A percentile compares a stretch with the other conserved stretches of the same genome.
phyloP scores from a whole-genome alignment of 768 basidiomycete species.

The Glaciozyma antarctica region DNA sequence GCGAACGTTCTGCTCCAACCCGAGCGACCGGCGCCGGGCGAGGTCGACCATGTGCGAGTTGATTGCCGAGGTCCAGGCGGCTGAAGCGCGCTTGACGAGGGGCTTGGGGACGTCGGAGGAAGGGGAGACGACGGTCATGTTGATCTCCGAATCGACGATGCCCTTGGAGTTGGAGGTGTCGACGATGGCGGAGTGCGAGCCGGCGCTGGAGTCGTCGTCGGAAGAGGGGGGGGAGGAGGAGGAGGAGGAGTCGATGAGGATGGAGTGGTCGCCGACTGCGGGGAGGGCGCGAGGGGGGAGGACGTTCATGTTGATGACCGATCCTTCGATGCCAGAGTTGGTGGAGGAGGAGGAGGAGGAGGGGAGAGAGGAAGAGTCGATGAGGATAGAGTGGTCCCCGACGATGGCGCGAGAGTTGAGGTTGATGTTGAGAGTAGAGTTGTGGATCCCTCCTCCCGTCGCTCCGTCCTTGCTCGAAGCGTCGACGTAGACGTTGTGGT shows the following conservation, averaged over 20 bases:
- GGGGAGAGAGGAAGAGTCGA: conserved; percentile 20
- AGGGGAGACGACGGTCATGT: conserved; percentile 29
- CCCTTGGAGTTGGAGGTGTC: conserved; percentile 1
- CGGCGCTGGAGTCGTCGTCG: conserved; percentile 8
- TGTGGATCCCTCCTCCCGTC: conserved; percentile 24
- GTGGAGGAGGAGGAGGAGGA: background rate
- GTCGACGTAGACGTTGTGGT: conserved; percentile 33
- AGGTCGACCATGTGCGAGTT: too few species aligned
- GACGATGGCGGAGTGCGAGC: conserved; percentile 29
- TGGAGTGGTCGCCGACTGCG: conserved; percentile 27
- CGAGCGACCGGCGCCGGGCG: too few species aligned
- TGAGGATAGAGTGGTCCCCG: conserved; percentile 30
- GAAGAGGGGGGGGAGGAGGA: background rate
- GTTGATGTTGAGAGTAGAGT: conserved; percentile 32
- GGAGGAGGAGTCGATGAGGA: conserved; percentile 28
- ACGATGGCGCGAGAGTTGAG: conserved; percentile 23
- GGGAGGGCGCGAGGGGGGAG: conserved; percentile 24
- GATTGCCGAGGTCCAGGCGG: too few species aligned
- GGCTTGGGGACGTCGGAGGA: too few species aligned
- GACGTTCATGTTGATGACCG: conserved; percentile 30
- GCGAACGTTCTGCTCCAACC: too few species aligned
- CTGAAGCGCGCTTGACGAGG: too few species aligned
- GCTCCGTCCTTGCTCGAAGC: conserved; percentile 16
- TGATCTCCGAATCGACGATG: conserved; percentile 28
- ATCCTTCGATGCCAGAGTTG: conserved; percentile 21